Conservation (phyloP, 164 flowering plant genomes). For the Santalum album region DNA sequence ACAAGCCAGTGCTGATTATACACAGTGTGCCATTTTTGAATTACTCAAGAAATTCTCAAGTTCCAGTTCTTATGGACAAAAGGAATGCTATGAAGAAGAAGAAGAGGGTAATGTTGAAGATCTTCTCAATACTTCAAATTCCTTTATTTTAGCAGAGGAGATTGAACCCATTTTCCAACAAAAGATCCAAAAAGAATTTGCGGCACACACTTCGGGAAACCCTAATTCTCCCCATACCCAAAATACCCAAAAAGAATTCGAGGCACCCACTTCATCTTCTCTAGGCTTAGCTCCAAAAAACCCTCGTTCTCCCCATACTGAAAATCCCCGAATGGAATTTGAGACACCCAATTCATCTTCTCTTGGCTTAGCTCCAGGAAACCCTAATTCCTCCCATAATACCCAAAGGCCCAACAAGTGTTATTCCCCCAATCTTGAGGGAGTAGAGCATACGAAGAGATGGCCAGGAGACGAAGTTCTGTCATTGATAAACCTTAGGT, state of each 20-base stretch:
- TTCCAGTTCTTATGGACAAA: slow-evolving; percentile 10
- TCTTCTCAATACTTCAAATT: slow-evolving; percentile 15
- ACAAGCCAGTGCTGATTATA: slow-evolving; percentile 43
- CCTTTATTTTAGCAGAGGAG: slow-evolving; percentile 14
- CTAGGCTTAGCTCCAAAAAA: slow-evolving; percentile 8
- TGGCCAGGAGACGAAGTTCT: slow-evolving; percentile 81
- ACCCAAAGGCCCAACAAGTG: slow-evolving; percentile 13
- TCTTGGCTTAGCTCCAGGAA: not conserved
- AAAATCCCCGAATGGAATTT: slow-evolving; percentile 1
- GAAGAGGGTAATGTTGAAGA: slow-evolving; percentile 7
- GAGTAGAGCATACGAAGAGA: slow-evolving; percentile 48
- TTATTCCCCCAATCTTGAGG: slow-evolving; percentile 10
- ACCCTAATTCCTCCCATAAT: no score
- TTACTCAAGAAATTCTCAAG: slow-evolving; percentile 39
- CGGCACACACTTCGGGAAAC: no score
- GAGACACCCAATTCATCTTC: slow-evolving; percentile 8
- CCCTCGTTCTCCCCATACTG: slow-evolving; percentile 15
- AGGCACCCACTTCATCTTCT: slow-evolving; percentile 8
- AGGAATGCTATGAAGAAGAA: slow-evolving; percentile 2
- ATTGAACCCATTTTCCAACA: slow-evolving; percentile 10
- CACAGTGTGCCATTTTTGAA: slow-evolving; percentile 53
- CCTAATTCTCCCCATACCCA: no score
- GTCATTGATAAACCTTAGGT: slow-evolving; percentile 58
- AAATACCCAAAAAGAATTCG: not conserved
- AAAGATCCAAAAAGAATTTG: no score